Percentiles rank a stretch among this genome's conserved stretches.
These are phyloP conservation scores for Ophiostoma ips DNA, from an alignment of 2,329 filamentous ascomycete species.

Conservation along the genomic window DNA sequence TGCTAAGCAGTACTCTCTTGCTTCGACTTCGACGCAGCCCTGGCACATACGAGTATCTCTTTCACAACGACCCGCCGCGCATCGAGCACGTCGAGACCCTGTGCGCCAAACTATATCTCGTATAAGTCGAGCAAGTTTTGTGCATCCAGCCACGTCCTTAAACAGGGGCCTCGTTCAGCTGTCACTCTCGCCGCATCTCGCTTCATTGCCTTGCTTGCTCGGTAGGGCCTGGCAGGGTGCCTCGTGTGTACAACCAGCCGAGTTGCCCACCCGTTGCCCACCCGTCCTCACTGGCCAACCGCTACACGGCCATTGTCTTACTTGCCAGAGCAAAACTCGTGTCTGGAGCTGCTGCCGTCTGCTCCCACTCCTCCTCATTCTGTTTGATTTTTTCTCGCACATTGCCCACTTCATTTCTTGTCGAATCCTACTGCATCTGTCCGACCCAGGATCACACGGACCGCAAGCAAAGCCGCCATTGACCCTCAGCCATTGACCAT, in stretches of 20 bases:
- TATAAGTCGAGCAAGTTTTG: not conserved
- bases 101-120: not conserved
- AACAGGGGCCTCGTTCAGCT: slow-evolving; percentile 2
- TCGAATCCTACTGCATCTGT: no score
- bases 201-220: slow-evolving; percentile 7
- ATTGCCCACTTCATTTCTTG: no score
- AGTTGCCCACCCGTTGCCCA: slow-evolving; percentile 3
- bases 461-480: no score
- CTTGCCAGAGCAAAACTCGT: not conserved
- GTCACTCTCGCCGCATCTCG: slow-evolving; percentile 9
- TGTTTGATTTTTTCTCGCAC: not conserved
- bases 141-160: not conserved
- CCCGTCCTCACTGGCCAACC: slow-evolving; percentile 5
- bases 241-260: slow-evolving; percentile 9
- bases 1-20: no score
- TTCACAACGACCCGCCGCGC: no score
- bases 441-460: no score
- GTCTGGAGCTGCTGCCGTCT: not conserved
- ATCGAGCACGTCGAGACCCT: not conserved
- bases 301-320: slow-evolving; percentile 8
- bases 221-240: slow-evolving; percentile 6
- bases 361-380: no score
- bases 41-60: not conserved
- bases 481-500: no score
- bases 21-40: no score